Conservation (phyloP, 306 rosid genomes). For the Cicer cuneatum region DNA sequence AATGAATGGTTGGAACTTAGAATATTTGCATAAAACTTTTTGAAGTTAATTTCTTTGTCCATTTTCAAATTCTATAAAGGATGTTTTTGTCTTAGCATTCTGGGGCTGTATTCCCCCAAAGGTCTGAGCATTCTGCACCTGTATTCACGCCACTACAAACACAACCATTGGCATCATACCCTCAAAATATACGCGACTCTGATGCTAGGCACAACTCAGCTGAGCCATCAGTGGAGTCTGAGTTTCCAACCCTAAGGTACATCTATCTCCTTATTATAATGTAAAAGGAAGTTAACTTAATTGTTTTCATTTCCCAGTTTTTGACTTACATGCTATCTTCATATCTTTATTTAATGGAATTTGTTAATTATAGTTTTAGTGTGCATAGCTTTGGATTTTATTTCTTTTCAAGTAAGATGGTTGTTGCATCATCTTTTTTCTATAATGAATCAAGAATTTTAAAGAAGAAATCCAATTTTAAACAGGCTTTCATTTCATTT, state of each 20-base stretch:
- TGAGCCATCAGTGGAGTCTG: constrained; percentile 78
- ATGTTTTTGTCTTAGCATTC: constrained; percentile 70
- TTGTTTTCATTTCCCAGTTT: constrained; percentile 24
- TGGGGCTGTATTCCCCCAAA: constrained; percentile 93
- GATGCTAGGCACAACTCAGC: constrained; percentile 60
- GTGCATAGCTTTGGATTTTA: constrained; percentile 10
- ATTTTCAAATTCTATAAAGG: constrained; percentile 37
- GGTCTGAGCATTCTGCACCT: constrained; percentile 81
- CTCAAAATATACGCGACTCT: constrained; percentile 69
- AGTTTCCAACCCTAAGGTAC: constrained; percentile 90
- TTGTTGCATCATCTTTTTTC: constrained; percentile 23
- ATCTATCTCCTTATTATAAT: constrained; percentile 40
- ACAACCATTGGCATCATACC: constrained; percentile 80
- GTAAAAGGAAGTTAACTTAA: constrained; percentile 33
- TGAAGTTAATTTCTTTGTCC: constrained; percentile 33
- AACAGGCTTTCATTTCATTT: background rate
- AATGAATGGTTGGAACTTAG: constrained; percentile 34
- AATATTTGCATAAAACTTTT: constrained; percentile 36
- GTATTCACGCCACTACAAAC: constrained; percentile 93
- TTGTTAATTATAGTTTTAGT: constrained; percentile 23
- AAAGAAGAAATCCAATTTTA: constrained; percentile 3
- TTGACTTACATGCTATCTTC: constrained; percentile 28
- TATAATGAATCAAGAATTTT: background rate
- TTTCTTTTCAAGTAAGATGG: constrained; percentile 29
- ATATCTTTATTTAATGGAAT: constrained; percentile 30